Percentiles rank a stretch among this genome's conserved stretches.
These are phyloP conservation scores for Trichoderma gracile DNA, from an alignment of 2,329 filamentous ascomycete genomes.

Conservation along the genomic window DNA sequence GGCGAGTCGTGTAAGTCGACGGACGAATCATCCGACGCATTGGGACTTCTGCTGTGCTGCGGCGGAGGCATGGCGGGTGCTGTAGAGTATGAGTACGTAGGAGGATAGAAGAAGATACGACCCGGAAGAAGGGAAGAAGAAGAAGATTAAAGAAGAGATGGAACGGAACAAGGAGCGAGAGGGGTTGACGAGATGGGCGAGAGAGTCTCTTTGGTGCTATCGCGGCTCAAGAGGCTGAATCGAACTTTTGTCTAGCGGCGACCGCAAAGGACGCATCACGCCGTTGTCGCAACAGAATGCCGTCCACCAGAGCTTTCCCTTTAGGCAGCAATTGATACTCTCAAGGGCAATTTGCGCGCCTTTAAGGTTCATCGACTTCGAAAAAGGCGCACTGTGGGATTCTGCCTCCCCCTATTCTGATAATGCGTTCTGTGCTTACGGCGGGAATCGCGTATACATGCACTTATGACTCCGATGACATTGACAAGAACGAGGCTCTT, in stretches of 20 bases:
- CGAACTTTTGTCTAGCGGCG: slow-evolving; percentile 3
- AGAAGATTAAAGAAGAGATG: too few relatives aligned
- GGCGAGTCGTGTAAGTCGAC: slow-evolving; percentile 14
- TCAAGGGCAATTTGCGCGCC: too few relatives aligned
- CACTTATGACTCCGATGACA: neutral
- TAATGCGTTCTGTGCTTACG: too few relatives aligned
- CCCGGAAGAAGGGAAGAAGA: too few relatives aligned
- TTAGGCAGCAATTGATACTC: neutral
- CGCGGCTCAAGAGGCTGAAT: slow-evolving; percentile 2
- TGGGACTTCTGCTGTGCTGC: slow-evolving; percentile 14
- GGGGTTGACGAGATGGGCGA: neutral
- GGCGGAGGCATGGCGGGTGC: slow-evolving; percentile 9
- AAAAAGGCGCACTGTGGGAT: too few relatives aligned
- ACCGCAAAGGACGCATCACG: slow-evolving; percentile 15
- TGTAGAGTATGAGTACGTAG: too few relatives aligned
- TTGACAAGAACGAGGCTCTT: neutral
- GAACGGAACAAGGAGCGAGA: too few relatives aligned
- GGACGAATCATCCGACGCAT: slow-evolving; percentile 22
- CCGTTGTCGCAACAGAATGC: slow-evolving; percentile 4
- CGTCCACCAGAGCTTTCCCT: too few relatives aligned
- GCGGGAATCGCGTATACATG: too few relatives aligned
- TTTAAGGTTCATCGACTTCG: too few relatives aligned
- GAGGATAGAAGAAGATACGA: too few relatives aligned
- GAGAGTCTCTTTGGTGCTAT: neutral
- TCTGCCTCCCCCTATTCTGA: too few relatives aligned